A percentile compares a stretch with the other conserved stretches of the same genome.
These are phyloP conservation scores for Atalantia buxifolia DNA, from an alignment of 345 rosid species.

Conservation along the genomic window DNA sequence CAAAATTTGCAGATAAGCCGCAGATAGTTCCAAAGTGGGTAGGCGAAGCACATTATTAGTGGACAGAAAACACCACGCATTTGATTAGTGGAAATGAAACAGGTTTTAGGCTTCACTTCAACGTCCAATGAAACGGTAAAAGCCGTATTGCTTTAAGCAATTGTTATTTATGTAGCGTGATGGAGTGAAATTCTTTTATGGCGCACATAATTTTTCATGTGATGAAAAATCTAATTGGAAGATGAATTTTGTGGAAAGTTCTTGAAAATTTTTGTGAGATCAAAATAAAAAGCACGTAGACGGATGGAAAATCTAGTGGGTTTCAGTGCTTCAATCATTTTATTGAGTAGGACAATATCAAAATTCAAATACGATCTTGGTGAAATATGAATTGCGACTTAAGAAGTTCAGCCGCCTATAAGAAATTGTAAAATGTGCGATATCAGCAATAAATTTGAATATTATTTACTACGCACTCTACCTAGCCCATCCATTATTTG, in stretches of 20 bases:
- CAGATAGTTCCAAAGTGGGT: not conserved
- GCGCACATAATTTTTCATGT: not conserved
- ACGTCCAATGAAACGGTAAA: not conserved
- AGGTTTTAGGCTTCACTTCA: not conserved
- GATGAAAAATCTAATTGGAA: not conserved
- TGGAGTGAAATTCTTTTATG: not conserved
- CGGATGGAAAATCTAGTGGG: not conserved
- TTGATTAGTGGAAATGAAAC: not conserved
- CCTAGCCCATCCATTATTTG: not conserved
- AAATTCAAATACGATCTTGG: not conserved
- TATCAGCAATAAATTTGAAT: too few species aligned
- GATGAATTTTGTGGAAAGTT: not conserved
- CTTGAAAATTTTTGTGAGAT: not conserved
- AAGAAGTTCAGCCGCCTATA: not conserved
- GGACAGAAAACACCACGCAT: not conserved
- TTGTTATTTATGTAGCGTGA: not conserved
- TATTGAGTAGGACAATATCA: not conserved
- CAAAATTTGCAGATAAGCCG: not conserved
- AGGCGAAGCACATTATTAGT: not conserved
- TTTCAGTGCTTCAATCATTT: not conserved
- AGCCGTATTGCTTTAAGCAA: not conserved
- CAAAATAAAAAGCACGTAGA: not conserved
- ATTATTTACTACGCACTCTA: too few species aligned
- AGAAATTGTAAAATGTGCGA: too few species aligned
- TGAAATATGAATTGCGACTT: not conserved